Percentiles rank a stretch among this genome's conserved stretches.
These are phyloP conservation scores for Phytomonas sp. DNA, from an alignment of 208 protist species.

Conservation along the genomic window DNA sequence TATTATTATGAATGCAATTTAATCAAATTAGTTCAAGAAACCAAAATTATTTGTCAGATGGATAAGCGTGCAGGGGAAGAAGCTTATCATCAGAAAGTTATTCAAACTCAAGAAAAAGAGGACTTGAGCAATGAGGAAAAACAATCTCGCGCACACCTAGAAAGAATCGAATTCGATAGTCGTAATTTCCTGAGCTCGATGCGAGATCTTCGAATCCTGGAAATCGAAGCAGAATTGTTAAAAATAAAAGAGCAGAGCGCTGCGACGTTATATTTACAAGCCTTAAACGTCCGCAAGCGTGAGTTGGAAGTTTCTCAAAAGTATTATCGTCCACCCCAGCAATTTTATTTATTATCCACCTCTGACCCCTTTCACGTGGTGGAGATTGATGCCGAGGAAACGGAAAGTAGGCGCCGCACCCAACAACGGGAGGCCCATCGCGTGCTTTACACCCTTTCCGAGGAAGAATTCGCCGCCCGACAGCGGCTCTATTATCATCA, in stretches of 20 bases:
- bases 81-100: neutral
- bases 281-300: neutral
- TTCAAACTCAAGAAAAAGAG: neutral
- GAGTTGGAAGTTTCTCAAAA: neutral
- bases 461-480: neutral
- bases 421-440: neutral
- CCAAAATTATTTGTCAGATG: neutral
- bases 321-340: neutral
- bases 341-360: neutral
- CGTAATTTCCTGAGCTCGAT: neutral
- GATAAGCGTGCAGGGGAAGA: neutral
- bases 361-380: neutral
- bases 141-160: neutral
- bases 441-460: neutral
- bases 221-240: neutral
- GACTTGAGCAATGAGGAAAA: neutral
- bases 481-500: neutral
- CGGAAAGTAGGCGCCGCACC: neutral
- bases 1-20: neutral
- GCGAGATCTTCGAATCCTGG: neutral
- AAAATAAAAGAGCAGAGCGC: neutral
- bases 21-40: neutral
- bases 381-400: neutral
- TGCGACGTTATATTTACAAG: neutral
- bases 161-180: neutral